Conservation (phyloP, 2,329 filamentous ascomycete genomes). For the Cyphellophora europaea region DNA sequence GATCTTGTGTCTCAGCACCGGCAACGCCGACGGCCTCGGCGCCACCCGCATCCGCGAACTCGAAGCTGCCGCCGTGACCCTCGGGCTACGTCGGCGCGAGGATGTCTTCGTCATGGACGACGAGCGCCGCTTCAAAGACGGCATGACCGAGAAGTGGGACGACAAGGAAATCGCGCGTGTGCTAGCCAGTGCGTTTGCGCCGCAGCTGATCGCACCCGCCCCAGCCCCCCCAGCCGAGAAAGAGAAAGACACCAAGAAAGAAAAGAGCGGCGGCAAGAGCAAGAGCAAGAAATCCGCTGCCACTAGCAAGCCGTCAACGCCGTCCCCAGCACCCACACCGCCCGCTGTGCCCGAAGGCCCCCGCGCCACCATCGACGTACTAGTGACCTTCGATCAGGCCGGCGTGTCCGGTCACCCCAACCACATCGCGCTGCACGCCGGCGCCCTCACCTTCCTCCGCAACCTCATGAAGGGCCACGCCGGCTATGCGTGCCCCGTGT, state of each 20-base stretch:
- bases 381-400: slow-evolving; percentile 79
- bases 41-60: slow-evolving; percentile 76
- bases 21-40: slow-evolving; percentile 80
- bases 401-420: slow-evolving; percentile 88
- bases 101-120: slow-evolving; percentile 83
- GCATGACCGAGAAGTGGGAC: slow-evolving; percentile 75
- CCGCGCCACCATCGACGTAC: slow-evolving; percentile 58
- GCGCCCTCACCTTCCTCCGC: slow-evolving; percentile 63
- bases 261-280: slow-evolving; percentile 1
- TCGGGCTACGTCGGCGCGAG: slow-evolving; percentile 65
- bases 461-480: slow-evolving; percentile 53
- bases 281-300: slow-evolving; percentile 5
- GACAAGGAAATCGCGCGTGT: slow-evolving; percentile 59
- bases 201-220: slow-evolving; percentile 38
- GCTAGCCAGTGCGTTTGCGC: slow-evolving; percentile 64
- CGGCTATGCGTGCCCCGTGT: slow-evolving; percentile 63
- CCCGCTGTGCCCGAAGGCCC: slow-evolving; percentile 33
- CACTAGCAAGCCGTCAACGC: slow-evolving; percentile 3
- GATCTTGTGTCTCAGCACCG: slow-evolving; percentile 84
- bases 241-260: slow-evolving; percentile 11
- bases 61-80: slow-evolving; percentile 63
- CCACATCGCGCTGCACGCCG: slow-evolving; percentile 80
- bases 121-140: slow-evolving; percentile 70
- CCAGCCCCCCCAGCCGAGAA: slow-evolving; percentile 18
- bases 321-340: slow-evolving; percentile 4